Conservation (phyloP, 1,139 yeast genomes). For the Kurtzmaniella quercitrusa region DNA sequence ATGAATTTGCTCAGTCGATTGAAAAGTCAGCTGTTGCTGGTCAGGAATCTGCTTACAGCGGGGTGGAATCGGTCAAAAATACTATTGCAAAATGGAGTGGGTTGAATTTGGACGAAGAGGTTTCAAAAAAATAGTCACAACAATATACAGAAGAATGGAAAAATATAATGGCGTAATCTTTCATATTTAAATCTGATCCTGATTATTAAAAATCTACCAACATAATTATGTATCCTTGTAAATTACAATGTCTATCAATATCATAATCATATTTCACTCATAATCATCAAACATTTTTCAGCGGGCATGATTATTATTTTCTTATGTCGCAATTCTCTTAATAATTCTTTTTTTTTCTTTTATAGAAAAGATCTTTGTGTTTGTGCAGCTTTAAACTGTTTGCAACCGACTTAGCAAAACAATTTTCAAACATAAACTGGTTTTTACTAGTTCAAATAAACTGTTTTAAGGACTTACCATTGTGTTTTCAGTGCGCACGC, state of each 20-base stretch:
- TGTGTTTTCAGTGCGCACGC: not conserved
- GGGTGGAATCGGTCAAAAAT: constrained; percentile 43
- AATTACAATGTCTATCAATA: too few species aligned
- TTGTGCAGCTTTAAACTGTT: too few species aligned
- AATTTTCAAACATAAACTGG: too few species aligned
- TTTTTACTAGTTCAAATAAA: too few species aligned
- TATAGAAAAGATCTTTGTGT: too few species aligned
- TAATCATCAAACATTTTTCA: too few species aligned
- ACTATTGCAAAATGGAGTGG: constrained; percentile 63
- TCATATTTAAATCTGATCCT: constrained; percentile 1
- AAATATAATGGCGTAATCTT: constrained; percentile 4
- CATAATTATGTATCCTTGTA: too few species aligned
- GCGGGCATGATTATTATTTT: too few species aligned
- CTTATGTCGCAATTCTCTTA: too few species aligned
- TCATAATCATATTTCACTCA: too few species aligned
- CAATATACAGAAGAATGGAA: constrained; percentile 47
- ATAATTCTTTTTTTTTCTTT: too few species aligned
- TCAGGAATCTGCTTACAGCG: constrained; percentile 34
- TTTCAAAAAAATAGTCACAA: constrained; percentile 56
- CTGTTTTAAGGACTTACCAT: not conserved
- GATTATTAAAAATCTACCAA: not conserved
- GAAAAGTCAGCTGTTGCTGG: constrained; percentile 34
- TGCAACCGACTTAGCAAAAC: too few species aligned
- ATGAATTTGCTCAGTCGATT: constrained; percentile 41
- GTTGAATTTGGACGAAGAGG: constrained; percentile 61